Evolutionary conservation across 2,329 filamentous ascomycete species (phyloP), one percentile per base, ranked within the genome.

Genomic region (Coniochaeta prunicola): DNA sequence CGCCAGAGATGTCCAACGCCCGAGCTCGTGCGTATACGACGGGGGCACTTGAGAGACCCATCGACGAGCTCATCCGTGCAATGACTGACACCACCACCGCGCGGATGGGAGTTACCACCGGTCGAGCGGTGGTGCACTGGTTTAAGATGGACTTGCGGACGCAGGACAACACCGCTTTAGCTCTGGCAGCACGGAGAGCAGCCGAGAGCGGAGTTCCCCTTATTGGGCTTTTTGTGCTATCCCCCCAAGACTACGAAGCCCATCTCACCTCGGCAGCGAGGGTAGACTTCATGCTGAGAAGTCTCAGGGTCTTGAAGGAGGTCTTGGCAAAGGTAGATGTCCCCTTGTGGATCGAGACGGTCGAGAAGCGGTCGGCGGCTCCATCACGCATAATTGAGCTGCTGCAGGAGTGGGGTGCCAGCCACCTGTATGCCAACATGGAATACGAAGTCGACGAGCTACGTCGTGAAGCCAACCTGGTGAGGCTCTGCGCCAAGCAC

Each of bases 401-500:
- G 42, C 83, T 89, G 69, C 75, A 83, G 31, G 76, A 84, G 61
- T 96, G 91, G 91, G 83, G 83, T 0, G 88, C 84, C 0, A 87
- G 80, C 55, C 89, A 94, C 66, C 64, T 96, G 2, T 96, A 86
- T 66, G 86, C 89, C 54, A 96, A 96, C 68, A 84, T 92, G 59
- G 92, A 96, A 70, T 96, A 96, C 67, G 92, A 96, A 70, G 91
- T 96, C 0, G 92, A 97, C 68, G 92, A 96, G 73, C 73, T 96
- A 59, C 79, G 92, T 48, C 80, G 92, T 6, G 92, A 97, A 66
- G 84, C 86, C 1, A 77, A 77, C 30, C 73, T 96, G 66, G 80
- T 90, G 1, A 80, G 76, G 30, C 71, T 78, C 42, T 83, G 88
- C 60, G 73, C 87, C 1, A 78, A 85, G 17, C 81, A 81, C 13